Evolutionary conservation across 2,329 filamentous ascomycete genomes (phyloP).

Genomic region (Sporothrix schenckii): DNA sequence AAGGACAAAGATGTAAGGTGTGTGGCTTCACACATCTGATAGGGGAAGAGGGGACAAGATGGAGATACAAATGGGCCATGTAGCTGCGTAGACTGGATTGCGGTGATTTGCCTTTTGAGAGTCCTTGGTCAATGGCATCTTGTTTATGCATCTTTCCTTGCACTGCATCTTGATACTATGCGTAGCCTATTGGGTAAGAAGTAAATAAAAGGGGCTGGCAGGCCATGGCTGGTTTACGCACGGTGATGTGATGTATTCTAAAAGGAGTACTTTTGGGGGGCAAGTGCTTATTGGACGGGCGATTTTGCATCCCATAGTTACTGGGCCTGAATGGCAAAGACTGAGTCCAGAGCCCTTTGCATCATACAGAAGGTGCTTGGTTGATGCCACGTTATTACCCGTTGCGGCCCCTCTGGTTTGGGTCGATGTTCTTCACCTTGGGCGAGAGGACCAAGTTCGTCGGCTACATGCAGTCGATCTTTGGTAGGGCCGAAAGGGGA

Average conservation of each 20-base stretch:
- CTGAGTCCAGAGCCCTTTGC: background rate
- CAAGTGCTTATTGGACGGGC: background rate
- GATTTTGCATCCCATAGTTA: background rate
- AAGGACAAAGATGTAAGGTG: background rate
- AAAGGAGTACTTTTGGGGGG: background rate
- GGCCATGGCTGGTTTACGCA: background rate
- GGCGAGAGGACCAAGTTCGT: constrained; percentile 2
- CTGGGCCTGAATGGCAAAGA: background rate
- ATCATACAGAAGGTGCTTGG: background rate
- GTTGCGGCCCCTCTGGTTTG: background rate
- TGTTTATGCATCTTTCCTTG: background rate
- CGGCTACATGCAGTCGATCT: constrained; percentile 5
- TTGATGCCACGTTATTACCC: constrained; percentile 26
- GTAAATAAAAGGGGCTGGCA: constrained; percentile 4
- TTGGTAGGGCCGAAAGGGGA: constrained; percentile 20
- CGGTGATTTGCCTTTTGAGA: background rate
- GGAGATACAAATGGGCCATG: too few species aligned
- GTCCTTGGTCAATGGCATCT: background rate
- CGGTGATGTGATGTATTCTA: background rate
- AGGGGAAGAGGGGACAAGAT: background rate
- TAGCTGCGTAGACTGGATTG: background rate
- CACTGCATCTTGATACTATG: too few species aligned
- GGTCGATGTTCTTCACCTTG: background rate
- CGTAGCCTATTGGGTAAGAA: too few species aligned
- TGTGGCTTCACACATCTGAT: background rate